Base-by-base conservation (phyloP, 2,329 filamentous ascomycete genomes). In the Didymella pomorum region DNA sequence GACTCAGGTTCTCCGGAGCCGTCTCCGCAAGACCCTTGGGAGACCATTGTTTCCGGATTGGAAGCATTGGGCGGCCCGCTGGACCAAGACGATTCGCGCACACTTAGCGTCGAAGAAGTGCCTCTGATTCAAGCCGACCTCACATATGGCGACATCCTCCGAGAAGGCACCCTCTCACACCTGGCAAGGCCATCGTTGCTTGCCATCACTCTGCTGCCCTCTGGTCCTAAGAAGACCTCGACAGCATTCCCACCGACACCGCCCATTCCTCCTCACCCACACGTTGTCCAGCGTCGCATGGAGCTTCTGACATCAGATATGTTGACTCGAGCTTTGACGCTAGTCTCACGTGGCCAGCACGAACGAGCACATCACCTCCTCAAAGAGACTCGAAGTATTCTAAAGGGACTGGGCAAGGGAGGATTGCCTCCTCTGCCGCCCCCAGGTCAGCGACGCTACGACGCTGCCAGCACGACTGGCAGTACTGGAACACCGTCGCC, bases 231-330 rank as follows among this genome's bases (percentile, higher is more conserved):
- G 61, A 76, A 89, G 79, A 89, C 85, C 65, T 78, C 76, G 37
- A 78, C 47, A 75, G 83, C 60, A 79, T 85, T 55, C 59, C 78
- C 56, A 86, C 88, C 16, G 26, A 77, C 77, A 53, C 76, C 93
- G 14, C 91, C 93, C 1, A 99, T 99, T 61, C 95, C 95, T 14
- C 94, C 95, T 44, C 95, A 98, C 73, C 93, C 95, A 4, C 92
- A 89, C 62, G 93, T 99, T 59, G 94, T 99, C 7, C 95, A 99
- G 79, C 87, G 95, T 39, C 90, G 95, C 44, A 99, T 99, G 95
- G 95, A 99, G 78, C 83, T 99, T 28, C 85, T 99, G 52, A 98
- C 95, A 2, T 98, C 94, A 1, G 95, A 99, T 75, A 99, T 99
- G 95, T 85, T 99, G 63, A 96, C 92, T 8, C 86, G 95, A 58